phyloP scores from a whole-genome alignment of 2,329 filamentous ascomycete genomes.

The Penicillium sp. region DNA sequence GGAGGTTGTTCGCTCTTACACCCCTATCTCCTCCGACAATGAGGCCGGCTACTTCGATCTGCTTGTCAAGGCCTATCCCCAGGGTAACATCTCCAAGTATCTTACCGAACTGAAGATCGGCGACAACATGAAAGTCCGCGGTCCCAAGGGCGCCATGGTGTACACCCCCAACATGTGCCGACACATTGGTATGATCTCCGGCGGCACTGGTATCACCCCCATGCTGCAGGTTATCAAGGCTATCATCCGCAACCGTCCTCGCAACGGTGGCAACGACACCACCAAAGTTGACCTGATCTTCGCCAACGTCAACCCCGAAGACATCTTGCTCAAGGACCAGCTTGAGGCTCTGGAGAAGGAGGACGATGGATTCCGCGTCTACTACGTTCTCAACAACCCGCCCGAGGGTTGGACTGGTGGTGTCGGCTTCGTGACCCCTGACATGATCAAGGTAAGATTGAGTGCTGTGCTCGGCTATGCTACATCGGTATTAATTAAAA shows the following conservation, averaged over 20 bases:
- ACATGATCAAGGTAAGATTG: conserved; percentile 80
- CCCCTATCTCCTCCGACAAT: conserved; percentile 84
- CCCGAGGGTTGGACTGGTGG: conserved; percentile 88
- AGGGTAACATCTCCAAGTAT: conserved; percentile 94
- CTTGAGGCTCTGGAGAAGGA: conserved; percentile 74
- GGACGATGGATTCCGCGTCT: conserved; percentile 77
- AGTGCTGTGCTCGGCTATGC: background rate
- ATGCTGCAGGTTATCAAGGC: conserved; percentile 97
- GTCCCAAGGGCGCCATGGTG: conserved; percentile 96
- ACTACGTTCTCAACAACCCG: conserved; percentile 96
- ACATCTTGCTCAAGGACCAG: conserved; percentile 91
- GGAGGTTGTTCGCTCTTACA: conserved; percentile 88
- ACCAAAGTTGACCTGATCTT: conserved; percentile 95
- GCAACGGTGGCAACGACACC: conserved; percentile 67
- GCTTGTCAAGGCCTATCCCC: conserved; percentile 95
- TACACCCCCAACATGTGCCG: conserved; percentile 97
- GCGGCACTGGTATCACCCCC: conserved; percentile 94
- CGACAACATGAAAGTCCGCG: conserved; percentile 82
- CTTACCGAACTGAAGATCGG: conserved; percentile 80
- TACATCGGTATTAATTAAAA: background rate
- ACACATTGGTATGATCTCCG: conserved; percentile 96
- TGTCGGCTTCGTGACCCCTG: conserved; percentile 88
- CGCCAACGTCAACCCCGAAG: conserved; percentile 88
- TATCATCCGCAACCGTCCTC: conserved; percentile 72
- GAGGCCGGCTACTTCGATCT: conserved; percentile 91